Conservation (phyloP, 768 basidiomycete genomes). For the Trametes punicea region DNA sequence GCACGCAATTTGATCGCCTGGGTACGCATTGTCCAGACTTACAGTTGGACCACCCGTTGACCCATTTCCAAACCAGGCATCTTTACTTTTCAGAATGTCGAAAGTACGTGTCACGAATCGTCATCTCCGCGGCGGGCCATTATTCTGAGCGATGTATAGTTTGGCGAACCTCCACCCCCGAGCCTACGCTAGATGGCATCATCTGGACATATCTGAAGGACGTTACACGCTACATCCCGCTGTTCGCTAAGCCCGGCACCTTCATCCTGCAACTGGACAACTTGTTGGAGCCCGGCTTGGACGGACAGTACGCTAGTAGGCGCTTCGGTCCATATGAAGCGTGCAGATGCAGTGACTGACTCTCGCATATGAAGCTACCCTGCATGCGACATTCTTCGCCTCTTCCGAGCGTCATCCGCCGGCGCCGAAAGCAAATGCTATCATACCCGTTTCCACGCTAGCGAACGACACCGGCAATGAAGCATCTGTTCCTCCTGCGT, state of each 20-base stretch:
- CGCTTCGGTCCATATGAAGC: too few relatives aligned
- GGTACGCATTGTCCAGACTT: conserved; percentile 5
- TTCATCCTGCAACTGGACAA: conserved; percentile 78
- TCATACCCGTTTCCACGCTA: conserved; percentile 69
- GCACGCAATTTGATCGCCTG: conserved; percentile 69
- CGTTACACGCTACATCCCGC: conserved; percentile 65
- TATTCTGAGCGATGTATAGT: conserved; percentile 37
- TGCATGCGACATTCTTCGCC: conserved; percentile 70
- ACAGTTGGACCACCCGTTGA: not conserved
- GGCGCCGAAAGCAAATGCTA: conserved; percentile 56
- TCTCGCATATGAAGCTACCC: conserved; percentile 42
- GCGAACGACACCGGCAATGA: conserved; percentile 62
- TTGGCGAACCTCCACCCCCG: conserved; percentile 79
- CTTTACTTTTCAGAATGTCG: conserved; percentile 75
- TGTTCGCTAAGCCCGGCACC: conserved; percentile 64
- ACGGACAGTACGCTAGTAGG: conserved; percentile 73
- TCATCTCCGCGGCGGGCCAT: not conserved
- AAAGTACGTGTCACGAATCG: conserved; percentile 46
- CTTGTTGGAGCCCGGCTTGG: conserved; percentile 50
- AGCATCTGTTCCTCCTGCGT: conserved; percentile 72
- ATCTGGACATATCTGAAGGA: conserved; percentile 80
- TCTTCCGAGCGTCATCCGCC: conserved; percentile 56
- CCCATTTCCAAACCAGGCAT: conserved; percentile 36
- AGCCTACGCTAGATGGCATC: conserved; percentile 67
- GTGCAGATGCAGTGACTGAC: not conserved